A percentile compares a stretch with the other conserved stretches of the same genome.
phyloP scores from a whole-genome alignment of 1,284 basidiomycete species.

The Sanghuangporus weigelae region DNA sequence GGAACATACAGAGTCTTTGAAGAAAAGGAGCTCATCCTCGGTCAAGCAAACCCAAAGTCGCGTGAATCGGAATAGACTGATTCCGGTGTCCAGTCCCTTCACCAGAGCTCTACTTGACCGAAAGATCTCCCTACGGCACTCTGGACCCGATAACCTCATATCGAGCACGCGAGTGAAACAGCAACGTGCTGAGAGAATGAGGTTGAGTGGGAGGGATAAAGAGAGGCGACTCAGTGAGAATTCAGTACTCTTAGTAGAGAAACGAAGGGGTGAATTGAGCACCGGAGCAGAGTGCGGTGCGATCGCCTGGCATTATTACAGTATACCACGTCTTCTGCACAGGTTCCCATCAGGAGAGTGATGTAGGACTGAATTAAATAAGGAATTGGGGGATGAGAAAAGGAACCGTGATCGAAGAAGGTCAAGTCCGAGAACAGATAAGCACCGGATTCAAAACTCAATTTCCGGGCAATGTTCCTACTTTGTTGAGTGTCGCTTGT shows the following conservation, averaged over 20 bases:
- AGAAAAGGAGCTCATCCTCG: conserved; percentile 13
- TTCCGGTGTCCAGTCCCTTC: conserved; percentile 3
- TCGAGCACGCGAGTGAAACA: background rate
- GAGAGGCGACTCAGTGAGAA: background rate
- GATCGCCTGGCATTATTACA: background rate
- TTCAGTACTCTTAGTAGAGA: background rate
- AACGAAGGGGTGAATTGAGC: background rate
- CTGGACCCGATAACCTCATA: background rate
- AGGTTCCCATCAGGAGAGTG: background rate
- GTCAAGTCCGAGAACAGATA: background rate
- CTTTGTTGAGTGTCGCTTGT: background rate
- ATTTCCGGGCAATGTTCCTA: background rate
- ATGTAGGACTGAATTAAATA: background rate
- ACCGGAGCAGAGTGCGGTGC: background rate
- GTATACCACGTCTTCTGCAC: background rate
- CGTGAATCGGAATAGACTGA: conserved; percentile 2
- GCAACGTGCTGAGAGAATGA: background rate
- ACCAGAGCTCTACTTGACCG: conserved; percentile 9
- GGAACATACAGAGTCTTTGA: conserved; percentile 11
- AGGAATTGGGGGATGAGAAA: background rate
- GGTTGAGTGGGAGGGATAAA: background rate
- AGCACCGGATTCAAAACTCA: background rate
- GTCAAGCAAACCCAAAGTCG: conserved; percentile 14
- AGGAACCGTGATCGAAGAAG: background rate
- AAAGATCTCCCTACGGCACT: background rate